Conservation (phyloP, 352 stramenopile genomes). For the Globisporangium abappressorium region DNA sequence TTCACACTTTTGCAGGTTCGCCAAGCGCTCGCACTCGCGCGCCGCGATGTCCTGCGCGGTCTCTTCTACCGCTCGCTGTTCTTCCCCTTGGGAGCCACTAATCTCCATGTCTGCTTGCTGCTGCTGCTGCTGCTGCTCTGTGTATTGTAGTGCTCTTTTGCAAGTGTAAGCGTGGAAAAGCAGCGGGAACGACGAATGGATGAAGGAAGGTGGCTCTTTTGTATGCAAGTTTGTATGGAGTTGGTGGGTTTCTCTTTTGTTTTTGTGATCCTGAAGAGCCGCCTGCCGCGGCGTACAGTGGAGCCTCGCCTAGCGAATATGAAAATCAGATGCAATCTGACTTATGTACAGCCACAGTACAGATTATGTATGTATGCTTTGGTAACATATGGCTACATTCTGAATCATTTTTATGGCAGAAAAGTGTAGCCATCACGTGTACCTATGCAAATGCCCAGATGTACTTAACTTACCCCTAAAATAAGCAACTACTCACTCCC, state of each 20-base stretch:
- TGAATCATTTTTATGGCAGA: background rate
- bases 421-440: background rate
- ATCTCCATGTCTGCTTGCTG: slow-evolving; percentile 1
- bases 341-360: background rate
- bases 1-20: slow-evolving; percentile 47
- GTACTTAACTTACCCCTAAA: background rate
- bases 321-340: background rate
- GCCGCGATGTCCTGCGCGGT: slow-evolving; percentile 34
- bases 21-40: slow-evolving; percentile 34
- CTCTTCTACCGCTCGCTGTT: slow-evolving; percentile 23
- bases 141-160: background rate
- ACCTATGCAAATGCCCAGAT: background rate
- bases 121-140: background rate
- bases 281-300: background rate
- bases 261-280: background rate
- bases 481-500: too few species aligned
- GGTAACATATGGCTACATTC: background rate
- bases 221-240: background rate
- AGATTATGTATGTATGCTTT: background rate
- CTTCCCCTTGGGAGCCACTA: too few species aligned
- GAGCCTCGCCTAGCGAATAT: background rate
- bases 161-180: background rate
- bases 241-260: background rate
- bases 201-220: background rate
- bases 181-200: background rate